Evolutionary conservation across 2,329 filamentous ascomycete genomes (phyloP).

Genomic region (Sporothrix euskadiensis): DNA sequence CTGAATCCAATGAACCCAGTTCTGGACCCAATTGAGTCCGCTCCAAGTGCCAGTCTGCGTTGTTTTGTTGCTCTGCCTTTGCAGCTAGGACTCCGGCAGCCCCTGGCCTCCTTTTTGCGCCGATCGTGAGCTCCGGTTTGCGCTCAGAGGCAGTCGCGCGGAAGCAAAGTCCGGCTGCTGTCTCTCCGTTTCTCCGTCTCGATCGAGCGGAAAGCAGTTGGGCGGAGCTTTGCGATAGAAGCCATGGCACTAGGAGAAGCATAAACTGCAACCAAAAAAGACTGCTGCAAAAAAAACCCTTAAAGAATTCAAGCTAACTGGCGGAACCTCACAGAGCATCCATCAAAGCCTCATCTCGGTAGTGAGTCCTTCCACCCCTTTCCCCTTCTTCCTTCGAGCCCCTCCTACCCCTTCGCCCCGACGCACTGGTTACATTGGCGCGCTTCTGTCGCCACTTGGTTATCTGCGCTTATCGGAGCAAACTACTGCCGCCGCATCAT

Average conservation of each 20-base stretch:
- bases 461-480: constrained; percentile 21
- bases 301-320: constrained; percentile 39
- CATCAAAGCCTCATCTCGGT: constrained; percentile 66
- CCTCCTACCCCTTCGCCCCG: not conserved
- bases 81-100: not conserved
- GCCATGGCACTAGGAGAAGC: not conserved
- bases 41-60: constrained; percentile 6
- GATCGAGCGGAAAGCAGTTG: not conserved
- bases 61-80: constrained; percentile 10
- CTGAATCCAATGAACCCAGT: not conserved
- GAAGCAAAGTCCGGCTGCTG: not conserved
- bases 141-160: not conserved
- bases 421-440: not conserved
- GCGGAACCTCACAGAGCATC: constrained; percentile 56
- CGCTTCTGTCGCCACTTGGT: not conserved
- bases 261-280: not conserved
- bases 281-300: not conserved
- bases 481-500: not conserved
- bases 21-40: constrained; percentile 5
- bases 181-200: not conserved
- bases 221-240: not conserved
- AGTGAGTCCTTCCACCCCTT: constrained; percentile 49
- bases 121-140: not conserved
- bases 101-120: not conserved
- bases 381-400: not conserved